Percentiles rank a stretch among this genome's conserved stretches.
Evolutionary conservation across 2,329 filamentous ascomycete genomes (phyloP).

Genomic region (Samsoniella hepiali): DNA sequence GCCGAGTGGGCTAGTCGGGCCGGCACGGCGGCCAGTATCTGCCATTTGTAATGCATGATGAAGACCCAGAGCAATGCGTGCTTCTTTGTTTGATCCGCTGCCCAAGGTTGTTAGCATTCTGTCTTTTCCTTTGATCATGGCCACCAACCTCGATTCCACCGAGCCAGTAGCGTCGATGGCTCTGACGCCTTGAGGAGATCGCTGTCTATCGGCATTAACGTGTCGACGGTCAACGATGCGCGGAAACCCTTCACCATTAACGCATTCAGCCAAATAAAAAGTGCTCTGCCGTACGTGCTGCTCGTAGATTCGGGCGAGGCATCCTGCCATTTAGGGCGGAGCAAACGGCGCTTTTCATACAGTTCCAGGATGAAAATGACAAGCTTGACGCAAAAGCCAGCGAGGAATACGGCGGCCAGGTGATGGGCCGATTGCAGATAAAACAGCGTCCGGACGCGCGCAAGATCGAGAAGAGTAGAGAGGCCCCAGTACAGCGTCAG

Average conservation of each 20-base stretch:
- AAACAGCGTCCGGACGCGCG: conserved; percentile 31
- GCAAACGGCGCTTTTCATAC: conserved; percentile 27
- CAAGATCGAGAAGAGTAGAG: conserved; percentile 32
- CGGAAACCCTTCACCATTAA: conserved; percentile 28
- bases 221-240: conserved; percentile 24
- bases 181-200: conserved; percentile 22
- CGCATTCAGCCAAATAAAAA: conserved; percentile 34
- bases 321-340: conserved; percentile 23
- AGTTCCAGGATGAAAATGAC: conserved; percentile 31
- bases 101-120: background rate
- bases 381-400: conserved; percentile 28
- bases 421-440: conserved; percentile 25
- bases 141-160: conserved; percentile 20
- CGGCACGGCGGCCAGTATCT: conserved; percentile 30
- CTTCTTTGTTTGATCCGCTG: conserved; percentile 24
- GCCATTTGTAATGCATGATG: conserved; percentile 27
- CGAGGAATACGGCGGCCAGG: conserved; percentile 27
- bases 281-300: conserved; percentile 28
- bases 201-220: conserved; percentile 20
- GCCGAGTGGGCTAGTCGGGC: conserved; percentile 36
- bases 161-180: conserved; percentile 17
- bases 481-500: conserved; percentile 31
- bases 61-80: conserved; percentile 26
- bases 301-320: conserved; percentile 31
- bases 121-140: too few species aligned